Evolutionary conservation across 1,284 basidiomycete species (phyloP).

Genomic region (Coniferiporia weirii): DNA sequence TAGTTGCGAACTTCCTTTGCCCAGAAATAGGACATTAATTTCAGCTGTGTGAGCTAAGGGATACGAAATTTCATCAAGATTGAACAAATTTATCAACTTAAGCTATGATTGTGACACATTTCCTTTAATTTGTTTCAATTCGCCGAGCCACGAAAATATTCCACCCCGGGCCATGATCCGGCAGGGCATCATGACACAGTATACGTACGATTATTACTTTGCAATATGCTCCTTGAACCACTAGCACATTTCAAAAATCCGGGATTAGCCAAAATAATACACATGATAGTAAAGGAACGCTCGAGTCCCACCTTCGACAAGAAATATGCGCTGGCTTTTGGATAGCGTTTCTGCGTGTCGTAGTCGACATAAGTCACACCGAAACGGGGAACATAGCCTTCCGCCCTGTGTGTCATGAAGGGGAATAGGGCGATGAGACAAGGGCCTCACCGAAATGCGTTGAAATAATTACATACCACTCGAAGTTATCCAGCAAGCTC

Average conservation of each 20-base stretch:
- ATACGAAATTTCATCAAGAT: no score
- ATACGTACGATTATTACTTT: background rate
- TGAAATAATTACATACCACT: conserved; percentile 41
- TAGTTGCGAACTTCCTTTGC: no score
- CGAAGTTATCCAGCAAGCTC: conserved; percentile 71
- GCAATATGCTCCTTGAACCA: conserved; percentile 6
- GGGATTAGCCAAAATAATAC: background rate
- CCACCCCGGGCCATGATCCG: background rate
- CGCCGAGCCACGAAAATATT: background rate
- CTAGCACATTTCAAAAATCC: background rate
- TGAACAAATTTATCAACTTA: no score
- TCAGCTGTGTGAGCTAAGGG: no score
- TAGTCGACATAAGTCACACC: conserved; percentile 66
- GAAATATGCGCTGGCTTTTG: conserved; percentile 63
- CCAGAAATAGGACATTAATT: no score
- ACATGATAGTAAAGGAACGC: background rate
- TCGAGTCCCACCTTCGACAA: conserved; percentile 33
- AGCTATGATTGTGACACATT: no score
- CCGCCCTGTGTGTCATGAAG: conserved; percentile 32
- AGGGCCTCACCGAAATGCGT: background rate
- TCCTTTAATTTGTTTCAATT: no score
- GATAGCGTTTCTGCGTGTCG: conserved; percentile 59
- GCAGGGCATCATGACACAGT: no score
- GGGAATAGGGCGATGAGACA: background rate
- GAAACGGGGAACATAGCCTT: conserved; percentile 59